Conservation (phyloP, 2,329 filamentous ascomycete species). For the Diaporthe vexans region DNA sequence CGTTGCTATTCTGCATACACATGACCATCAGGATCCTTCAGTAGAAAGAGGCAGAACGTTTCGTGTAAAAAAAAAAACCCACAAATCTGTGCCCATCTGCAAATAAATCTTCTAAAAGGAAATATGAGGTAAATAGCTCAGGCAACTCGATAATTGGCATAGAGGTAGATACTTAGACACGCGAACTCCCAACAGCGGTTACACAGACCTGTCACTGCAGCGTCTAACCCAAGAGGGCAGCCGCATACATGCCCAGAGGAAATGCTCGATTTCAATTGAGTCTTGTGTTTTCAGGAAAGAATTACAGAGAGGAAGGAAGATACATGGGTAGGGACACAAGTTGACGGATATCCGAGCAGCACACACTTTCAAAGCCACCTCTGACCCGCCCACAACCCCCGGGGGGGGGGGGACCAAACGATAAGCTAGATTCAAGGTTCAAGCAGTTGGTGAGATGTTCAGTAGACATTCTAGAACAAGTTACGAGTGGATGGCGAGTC, state of each 20-base stretch:
- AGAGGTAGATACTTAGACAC: constrained; percentile 10
- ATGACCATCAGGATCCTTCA: not conserved
- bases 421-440: no score
- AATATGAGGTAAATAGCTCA: not conserved
- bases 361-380: not conserved
- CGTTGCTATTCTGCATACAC: not conserved
- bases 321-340: not conserved
- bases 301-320: not conserved
- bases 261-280: no score
- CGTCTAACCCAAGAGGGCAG: not conserved
- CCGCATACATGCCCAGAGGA: not conserved
- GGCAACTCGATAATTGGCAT: not conserved
- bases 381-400: no score
- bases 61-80: no score
- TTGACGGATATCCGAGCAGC: not conserved
- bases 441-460: not conserved
- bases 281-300: not conserved
- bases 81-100: no score
- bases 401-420: no score
- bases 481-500: not conserved
- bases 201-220: not conserved
- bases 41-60: no score
- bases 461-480: not conserved
- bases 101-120: no score
- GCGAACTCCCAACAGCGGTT: not conserved